phyloP scores from a whole-genome alignment of 345 rosid species.

The Aethionema arabicum region DNA sequence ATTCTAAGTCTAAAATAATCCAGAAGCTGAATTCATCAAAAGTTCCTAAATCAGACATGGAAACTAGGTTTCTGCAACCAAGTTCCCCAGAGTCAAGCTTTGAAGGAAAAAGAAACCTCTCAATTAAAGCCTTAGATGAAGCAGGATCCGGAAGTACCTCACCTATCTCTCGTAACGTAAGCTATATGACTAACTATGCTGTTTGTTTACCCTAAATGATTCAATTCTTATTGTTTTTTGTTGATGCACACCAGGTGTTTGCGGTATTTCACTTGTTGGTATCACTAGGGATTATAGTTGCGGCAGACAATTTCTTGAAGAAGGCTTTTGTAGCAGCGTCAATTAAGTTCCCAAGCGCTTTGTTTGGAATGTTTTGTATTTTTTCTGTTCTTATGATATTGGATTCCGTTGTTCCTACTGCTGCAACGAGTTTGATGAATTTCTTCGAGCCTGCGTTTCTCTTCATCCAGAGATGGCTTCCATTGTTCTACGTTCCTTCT shows the following conservation, averaged over 20 bases:
- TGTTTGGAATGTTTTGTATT: slow-evolving; percentile 96
- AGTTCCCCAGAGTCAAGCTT: slow-evolving; percentile 34
- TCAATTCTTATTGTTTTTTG: not conserved
- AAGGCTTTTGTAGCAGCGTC: slow-evolving; percentile 76
- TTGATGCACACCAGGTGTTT: slow-evolving; percentile 45
- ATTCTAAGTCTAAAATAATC: slow-evolving; percentile 12
- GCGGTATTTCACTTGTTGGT: slow-evolving; percentile 64
- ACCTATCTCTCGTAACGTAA: slow-evolving; percentile 50
- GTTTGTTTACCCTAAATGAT: not conserved
- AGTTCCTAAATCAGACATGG: slow-evolving; percentile 2
- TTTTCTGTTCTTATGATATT: slow-evolving; percentile 69
- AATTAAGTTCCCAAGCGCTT: slow-evolving; percentile 92
- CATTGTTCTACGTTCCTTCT: slow-evolving; percentile 90
- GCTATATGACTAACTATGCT: not conserved
- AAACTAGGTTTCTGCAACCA: slow-evolving; percentile 46
- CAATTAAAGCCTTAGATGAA: slow-evolving; percentile 43
- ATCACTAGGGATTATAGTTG: slow-evolving; percentile 85
- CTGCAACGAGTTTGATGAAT: slow-evolving; percentile 63
- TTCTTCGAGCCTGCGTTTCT: slow-evolving; percentile 84
- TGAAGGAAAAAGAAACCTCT: slow-evolving; percentile 35
- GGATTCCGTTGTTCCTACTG: slow-evolving; percentile 62
- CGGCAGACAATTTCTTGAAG: slow-evolving; percentile 68
- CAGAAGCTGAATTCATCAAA: slow-evolving; percentile 24
- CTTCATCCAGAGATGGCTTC: slow-evolving; percentile 96
- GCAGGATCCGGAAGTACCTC: slow-evolving; percentile 46